These are phyloP conservation scores for Ceratobasidium theobromae DNA, from an alignment of 1,284 basidiomycete genomes.

Conservation along the genomic window DNA sequence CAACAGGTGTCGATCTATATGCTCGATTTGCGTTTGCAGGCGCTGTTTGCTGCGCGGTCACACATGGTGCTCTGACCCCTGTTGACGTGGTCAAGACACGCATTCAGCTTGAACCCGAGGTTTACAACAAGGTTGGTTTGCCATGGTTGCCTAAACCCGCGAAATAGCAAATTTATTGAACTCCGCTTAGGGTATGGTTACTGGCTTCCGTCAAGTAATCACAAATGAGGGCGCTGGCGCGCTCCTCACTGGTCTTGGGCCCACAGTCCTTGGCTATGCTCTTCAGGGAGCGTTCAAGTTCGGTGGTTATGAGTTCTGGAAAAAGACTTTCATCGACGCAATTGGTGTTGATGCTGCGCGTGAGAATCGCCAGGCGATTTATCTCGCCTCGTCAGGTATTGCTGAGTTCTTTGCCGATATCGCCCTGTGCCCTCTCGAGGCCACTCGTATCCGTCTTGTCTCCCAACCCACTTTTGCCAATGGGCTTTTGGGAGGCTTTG, in stretches of 20 bases:
- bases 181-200: slow-evolving; percentile 61
- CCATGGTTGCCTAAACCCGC: neutral
- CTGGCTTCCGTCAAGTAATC: slow-evolving; percentile 72
- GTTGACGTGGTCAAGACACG: slow-evolving; percentile 97
- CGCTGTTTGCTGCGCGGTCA: slow-evolving; percentile 88
- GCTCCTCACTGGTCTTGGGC: slow-evolving; percentile 92
- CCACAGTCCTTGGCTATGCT: slow-evolving; percentile 90
- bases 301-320: slow-evolving; percentile 95
- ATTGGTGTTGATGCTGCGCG: slow-evolving; percentile 81
- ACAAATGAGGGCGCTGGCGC: slow-evolving; percentile 82
- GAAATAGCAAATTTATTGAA: neutral
- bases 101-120: slow-evolving; percentile 80
- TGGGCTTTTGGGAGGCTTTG: slow-evolving; percentile 53
- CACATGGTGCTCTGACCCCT: slow-evolving; percentile 91
- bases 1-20: slow-evolving; percentile 49
- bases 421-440: slow-evolving; percentile 52
- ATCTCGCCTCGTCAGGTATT: slow-evolving; percentile 90
- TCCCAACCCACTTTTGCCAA: slow-evolving; percentile 54
- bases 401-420: slow-evolving; percentile 96
- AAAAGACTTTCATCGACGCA: slow-evolving; percentile 84
- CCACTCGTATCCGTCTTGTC: slow-evolving; percentile 59
- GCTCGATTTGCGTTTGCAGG: slow-evolving; percentile 70
- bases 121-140: slow-evolving; percentile 54
- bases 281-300: slow-evolving; percentile 97
- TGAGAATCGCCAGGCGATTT: slow-evolving; percentile 91